A percentile compares a stretch with the other conserved stretches of the same genome.
These are phyloP conservation scores for Ascosphaera pollenicola DNA, from an alignment of 2,329 filamentous ascomycete genomes.

Conservation along the genomic window DNA sequence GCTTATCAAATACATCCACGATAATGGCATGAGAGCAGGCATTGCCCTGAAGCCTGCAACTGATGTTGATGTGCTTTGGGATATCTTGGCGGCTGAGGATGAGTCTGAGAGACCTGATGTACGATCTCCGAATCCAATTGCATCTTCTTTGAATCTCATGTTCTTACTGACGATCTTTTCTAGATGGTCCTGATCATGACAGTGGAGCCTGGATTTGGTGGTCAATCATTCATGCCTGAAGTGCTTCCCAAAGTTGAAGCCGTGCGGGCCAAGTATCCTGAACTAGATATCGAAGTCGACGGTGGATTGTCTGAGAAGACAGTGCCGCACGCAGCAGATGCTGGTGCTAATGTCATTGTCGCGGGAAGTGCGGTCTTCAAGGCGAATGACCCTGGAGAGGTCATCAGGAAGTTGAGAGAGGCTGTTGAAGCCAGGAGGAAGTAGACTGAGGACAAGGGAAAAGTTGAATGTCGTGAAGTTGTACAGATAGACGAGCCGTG, in stretches of 20 bases:
- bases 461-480: background rate
- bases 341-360: constrained; percentile 94
- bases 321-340: constrained; percentile 82
- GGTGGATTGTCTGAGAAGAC: constrained; percentile 74
- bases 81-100: constrained; percentile 54
- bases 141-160: background rate
- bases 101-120: constrained; percentile 72
- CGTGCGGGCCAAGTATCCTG: constrained; percentile 62
- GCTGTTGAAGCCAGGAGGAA: constrained; percentile 44
- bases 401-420: constrained; percentile 61
- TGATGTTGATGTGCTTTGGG: constrained; percentile 74
- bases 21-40: constrained; percentile 67
- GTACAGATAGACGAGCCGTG: no score
- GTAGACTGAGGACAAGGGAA: background rate
- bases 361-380: constrained; percentile 92
- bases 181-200: constrained; percentile 99
- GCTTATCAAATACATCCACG: constrained; percentile 77
- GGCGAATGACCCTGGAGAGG: constrained; percentile 65
- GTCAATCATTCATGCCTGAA: constrained; percentile 94
- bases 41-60: constrained; percentile 93
- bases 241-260: constrained; percentile 85
- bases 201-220: constrained; percentile 89
- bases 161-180: constrained; percentile 2
- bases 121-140: constrained; percentile 3
- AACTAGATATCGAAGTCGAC: constrained; percentile 94